Percentiles rank a stretch among this genome's conserved stretches.
phyloP scores from a whole-genome alignment of 73 alveolate genomes.

The Tetrahymena elliotti region DNA sequence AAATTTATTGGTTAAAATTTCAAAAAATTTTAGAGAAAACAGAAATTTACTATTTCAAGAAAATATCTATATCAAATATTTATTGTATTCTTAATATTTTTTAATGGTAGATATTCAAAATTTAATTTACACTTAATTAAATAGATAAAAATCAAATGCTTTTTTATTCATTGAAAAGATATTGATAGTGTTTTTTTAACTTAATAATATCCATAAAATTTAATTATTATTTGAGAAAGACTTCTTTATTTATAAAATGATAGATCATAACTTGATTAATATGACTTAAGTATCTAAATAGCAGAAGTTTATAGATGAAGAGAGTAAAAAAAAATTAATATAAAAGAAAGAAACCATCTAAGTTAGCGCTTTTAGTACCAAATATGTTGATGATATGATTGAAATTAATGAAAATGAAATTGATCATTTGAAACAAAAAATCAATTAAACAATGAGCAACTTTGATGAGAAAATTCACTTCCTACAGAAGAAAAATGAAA shows the following conservation, averaged over 20 bases:
- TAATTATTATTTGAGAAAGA: not conserved
- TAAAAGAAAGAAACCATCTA: not conserved
- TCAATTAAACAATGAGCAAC: not conserved
- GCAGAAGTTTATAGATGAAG: not conserved
- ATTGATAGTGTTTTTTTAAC: not conserved
- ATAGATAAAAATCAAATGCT: not conserved
- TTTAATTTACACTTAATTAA: not conserved
- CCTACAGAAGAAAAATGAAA: not conserved
- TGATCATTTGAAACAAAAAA: not conserved
- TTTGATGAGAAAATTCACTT: not conserved
- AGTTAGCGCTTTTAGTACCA: not conserved
- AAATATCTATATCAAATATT: too few species aligned
- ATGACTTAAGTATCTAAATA: not conserved
- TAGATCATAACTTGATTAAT: not conserved
- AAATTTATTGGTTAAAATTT: too few species aligned
- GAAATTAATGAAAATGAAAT: not conserved
- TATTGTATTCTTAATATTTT: too few species aligned
- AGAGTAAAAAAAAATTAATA: not conserved
- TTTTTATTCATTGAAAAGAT: not conserved
- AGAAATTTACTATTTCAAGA: too few species aligned
- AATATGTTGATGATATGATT: not conserved
- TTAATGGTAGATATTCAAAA: too few species aligned
- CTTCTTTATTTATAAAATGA: not conserved
- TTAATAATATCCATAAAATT: not conserved
- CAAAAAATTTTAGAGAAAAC: too few species aligned